Conservation (phyloP, 2,329 filamentous ascomycete species). For the Stromatinia cepivora region DNA sequence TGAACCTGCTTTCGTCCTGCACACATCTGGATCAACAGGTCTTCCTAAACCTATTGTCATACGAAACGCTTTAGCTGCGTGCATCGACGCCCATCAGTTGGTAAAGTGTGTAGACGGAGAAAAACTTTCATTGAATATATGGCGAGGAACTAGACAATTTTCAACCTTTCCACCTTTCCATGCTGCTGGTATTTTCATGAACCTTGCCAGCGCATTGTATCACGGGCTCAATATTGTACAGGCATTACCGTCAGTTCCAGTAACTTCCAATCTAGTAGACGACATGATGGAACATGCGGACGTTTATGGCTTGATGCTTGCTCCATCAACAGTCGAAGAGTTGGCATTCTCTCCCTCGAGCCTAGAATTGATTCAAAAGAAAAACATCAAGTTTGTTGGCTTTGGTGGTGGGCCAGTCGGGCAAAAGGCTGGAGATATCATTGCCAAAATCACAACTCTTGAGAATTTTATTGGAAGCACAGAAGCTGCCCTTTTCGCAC, state of each 20-base stretch:
- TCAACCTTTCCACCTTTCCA: conserved; percentile 20
- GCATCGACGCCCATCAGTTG: neutral
- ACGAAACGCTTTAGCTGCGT: conserved; percentile 10
- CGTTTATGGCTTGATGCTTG: conserved; percentile 2
- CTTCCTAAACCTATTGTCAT: conserved; percentile 27
- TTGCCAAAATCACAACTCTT: conserved; percentile 9
- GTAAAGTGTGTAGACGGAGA: neutral
- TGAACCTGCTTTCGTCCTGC: conserved; percentile 23
- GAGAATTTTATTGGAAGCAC: conserved; percentile 21
- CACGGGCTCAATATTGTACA: neutral
- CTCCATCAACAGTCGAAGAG: conserved; percentile 23
- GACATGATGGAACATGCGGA: conserved; percentile 19
- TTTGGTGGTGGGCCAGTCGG: conserved; percentile 16
- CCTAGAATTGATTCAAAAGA: conserved; percentile 5
- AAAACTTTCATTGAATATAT: neutral
- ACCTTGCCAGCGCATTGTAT: neutral
- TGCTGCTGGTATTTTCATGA: neutral
- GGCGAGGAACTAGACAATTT: conserved; percentile 3
- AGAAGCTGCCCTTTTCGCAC: conserved; percentile 5
- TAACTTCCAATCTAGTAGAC: conserved; percentile 13
- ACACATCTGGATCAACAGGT: conserved; percentile 30
- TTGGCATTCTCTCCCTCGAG: conserved; percentile 11
- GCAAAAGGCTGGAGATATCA: conserved; percentile 20
- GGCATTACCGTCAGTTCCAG: conserved; percentile 15
- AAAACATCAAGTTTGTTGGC: conserved; percentile 11